A percentile compares a stretch with the other conserved stretches of the same genome.
Conservation (phyloP, 495 filamentous ascomycete genomes). For the Collariella sp. region DNA sequence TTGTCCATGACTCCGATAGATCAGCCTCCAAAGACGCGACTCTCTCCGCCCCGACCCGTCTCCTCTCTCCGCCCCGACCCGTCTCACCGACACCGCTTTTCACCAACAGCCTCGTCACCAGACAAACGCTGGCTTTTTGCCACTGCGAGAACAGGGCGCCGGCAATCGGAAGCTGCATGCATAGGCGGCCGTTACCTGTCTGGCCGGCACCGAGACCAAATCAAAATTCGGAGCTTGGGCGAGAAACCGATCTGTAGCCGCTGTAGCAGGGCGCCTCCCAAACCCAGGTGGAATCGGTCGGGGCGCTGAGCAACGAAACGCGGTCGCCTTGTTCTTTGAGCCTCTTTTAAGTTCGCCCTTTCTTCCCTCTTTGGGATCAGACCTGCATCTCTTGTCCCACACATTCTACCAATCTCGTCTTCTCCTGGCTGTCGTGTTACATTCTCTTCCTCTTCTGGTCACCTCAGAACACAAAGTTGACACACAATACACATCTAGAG, state of each 20-base stretch:
- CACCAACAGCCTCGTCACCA: neutral
- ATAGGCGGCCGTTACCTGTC: neutral
- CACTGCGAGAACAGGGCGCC: neutral
- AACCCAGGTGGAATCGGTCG: neutral
- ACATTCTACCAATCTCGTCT: neutral
- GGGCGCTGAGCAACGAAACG: neutral
- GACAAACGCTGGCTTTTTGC: neutral
- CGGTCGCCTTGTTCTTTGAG: neutral
- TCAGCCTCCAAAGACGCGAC: neutral
- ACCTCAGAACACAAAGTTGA: neutral
- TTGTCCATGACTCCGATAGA: neutral
- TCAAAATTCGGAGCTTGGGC: neutral
- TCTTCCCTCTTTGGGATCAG: neutral
- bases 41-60: neutral
- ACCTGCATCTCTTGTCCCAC: neutral
- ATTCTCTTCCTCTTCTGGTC: neutral
- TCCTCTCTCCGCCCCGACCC: neutral
- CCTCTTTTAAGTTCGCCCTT: neutral
- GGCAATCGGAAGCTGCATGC: neutral
- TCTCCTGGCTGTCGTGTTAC: neutral
- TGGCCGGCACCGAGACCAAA: neutral
- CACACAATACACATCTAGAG: too few species aligned
- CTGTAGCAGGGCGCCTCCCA: neutral
- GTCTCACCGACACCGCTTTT: conserved; percentile 3
- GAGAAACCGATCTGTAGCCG: neutral